Evolutionary conservation across 139 green algal genomes (phyloP).

Genomic region (Micractinium sp.): DNA sequence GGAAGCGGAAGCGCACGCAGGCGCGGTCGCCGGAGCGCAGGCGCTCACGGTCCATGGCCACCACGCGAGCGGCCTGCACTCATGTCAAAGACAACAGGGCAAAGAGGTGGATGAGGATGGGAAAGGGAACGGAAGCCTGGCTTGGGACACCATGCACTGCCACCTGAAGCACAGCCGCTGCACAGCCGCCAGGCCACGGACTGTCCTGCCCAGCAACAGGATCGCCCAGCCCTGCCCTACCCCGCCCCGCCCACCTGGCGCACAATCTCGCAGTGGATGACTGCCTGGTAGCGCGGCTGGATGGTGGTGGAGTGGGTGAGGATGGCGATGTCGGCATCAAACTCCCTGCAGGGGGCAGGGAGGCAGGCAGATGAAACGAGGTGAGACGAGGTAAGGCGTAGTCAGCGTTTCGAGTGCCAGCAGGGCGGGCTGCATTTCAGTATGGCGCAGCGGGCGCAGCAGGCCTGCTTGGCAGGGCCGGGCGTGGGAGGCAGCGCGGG

Average conservation of each 20-base stretch:
- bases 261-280: constrained; percentile 96
- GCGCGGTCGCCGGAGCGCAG: constrained; percentile 79
- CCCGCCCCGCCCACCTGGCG: constrained; percentile 48
- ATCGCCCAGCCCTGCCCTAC: too few relatives aligned
- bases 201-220: too few relatives aligned
- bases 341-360: constrained; percentile 81
- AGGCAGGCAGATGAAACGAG: constrained; percentile 16
- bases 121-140: too few relatives aligned
- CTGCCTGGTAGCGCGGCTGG: constrained; percentile 86
- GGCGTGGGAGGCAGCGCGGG: too few relatives aligned
- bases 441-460: too few relatives aligned
- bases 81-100: too few relatives aligned
- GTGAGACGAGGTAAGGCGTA: background rate
- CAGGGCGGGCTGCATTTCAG: too few relatives aligned
- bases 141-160: too few relatives aligned
- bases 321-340: constrained; percentile 92
- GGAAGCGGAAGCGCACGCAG: constrained; percentile 89
- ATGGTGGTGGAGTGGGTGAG: constrained; percentile 94
- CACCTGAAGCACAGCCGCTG: background rate
- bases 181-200: background rate
- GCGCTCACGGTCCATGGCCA: constrained; percentile 88
- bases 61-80: constrained; percentile 68
- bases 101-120: too few relatives aligned
- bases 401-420: too few relatives aligned
- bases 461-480: too few relatives aligned